Evolutionary conservation across 768 basidiomycete species (phyloP), one percentile per base, ranked within the genome.

Genomic region (Postia placenta): DNA sequence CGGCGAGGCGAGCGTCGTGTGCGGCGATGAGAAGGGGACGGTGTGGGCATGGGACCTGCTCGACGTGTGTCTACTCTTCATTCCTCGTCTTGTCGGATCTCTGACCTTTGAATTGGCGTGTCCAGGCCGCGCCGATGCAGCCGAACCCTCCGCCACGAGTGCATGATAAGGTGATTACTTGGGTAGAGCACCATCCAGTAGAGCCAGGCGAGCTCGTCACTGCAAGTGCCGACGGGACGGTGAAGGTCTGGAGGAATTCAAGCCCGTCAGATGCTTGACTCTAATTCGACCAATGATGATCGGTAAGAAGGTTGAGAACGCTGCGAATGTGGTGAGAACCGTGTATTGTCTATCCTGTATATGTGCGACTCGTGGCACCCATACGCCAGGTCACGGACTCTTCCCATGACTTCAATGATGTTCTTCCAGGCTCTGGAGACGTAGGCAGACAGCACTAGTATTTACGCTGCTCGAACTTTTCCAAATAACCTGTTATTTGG

Each of bases 41-140:
- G 70, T 99, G 2, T 96, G 92, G 91, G 81, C 81, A 36, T 99
- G 94, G 94, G 91, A 95, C 57, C 70, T 97, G 51, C 78, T 97
- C 19, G 87, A 91, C 64, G 94, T 94, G 61, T 80, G 68, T 1
- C 9, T 17, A 11, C n/a, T n/a, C 35, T 39, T 45, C 44, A 39
- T 36, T 51, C 30, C 27, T 46, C 48, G 25, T 27, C 42, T 39
- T 39, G 3, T 25, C 27, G 36, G 22, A n/a, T 20, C 24, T 43
- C 9, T 28, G 20, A 23, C 28, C 23, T 30, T 22, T 7, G 5
- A 12, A 20, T 20, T 36, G 7, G 9, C 15, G 19, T 26, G 26
- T 27, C 22, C 55, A 94, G 93, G 90, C 80, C 7, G 81, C 79
- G 48, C 69, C 81, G 14, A 58, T 92, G 14, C 73, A 78, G 47